A percentile compares a stretch with the other conserved stretches of the same genome.
Evolutionary conservation across 768 basidiomycete genomes (phyloP).

Genomic region (Collybia nuda): DNA sequence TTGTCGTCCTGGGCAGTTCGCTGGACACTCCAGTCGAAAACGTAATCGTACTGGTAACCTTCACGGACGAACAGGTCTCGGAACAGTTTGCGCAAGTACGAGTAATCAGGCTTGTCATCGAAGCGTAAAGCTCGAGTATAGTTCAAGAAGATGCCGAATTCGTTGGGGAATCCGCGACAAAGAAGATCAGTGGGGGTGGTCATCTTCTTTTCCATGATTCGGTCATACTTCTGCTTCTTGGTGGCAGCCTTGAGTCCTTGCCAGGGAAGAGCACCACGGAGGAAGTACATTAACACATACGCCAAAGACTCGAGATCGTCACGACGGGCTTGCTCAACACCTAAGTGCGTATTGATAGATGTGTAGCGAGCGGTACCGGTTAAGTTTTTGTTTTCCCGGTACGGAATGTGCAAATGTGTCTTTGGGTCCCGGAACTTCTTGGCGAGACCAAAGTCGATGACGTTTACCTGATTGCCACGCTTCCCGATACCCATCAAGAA

Average conservation of each 20-base stretch:
- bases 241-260: conserved; percentile 99
- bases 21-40: conserved; percentile 98
- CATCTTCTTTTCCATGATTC: conserved; percentile 99
- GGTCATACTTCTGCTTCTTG: conserved; percentile 99
- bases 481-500: conserved; percentile 99
- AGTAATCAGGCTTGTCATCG: conserved; percentile 99
- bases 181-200: conserved; percentile 95
- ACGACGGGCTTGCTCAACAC: conserved; percentile 96
- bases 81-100: conserved; percentile 99
- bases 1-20: conserved; percentile 65
- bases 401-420: conserved; percentile 99
- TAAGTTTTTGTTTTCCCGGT: conserved; percentile 99
- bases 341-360: conserved; percentile 98
- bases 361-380: conserved; percentile 99
- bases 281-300: conserved; percentile 99
- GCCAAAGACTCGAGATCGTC: conserved; percentile 98
- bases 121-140: conserved; percentile 98
- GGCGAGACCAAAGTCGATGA: conserved; percentile 96
- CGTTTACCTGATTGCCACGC: conserved; percentile 99
- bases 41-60: conserved; percentile 99
- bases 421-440: conserved; percentile 99
- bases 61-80: conserved; percentile 96
- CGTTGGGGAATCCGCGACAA: conserved; percentile 99
- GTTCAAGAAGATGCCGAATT: conserved; percentile 99
- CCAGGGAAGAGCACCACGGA: conserved; percentile 97